Conservation (phyloP, 331 rosid genomes). For the Arachis monticola region DNA sequence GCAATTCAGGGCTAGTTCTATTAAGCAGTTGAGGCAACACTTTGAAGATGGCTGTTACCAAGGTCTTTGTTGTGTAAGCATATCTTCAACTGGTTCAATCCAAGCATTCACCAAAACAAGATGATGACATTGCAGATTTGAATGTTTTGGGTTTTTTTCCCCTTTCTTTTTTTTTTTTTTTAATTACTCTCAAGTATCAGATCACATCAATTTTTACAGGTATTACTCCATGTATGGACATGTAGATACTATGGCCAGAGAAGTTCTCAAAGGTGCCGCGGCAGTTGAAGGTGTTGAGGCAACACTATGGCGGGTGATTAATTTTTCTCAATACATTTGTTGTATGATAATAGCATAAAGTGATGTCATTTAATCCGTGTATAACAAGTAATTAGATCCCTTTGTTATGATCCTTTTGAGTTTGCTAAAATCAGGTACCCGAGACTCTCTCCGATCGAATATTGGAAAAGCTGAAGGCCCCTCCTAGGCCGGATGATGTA, state of each 20-base stretch:
- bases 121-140: not conserved
- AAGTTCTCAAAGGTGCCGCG: conserved; percentile 78
- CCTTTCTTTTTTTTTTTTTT: not conserved
- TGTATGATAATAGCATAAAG: not conserved
- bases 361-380: not conserved
- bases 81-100: conserved; percentile 9
- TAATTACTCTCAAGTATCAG: not conserved
- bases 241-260: conserved; percentile 90
- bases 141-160: not conserved
- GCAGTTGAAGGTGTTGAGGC: conserved; percentile 89
- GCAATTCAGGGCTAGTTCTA: conserved; percentile 34
- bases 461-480: conserved; percentile 81
- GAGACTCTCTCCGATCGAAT: conserved; percentile 74
- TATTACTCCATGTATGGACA: conserved; percentile 90
- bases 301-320: conserved; percentile 81
- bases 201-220: conserved; percentile 43
- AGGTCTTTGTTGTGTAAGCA: conserved; percentile 78
- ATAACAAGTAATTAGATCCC: not conserved
- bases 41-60: conserved; percentile 66
- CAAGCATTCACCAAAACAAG: conserved; percentile 9
- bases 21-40: conserved; percentile 32
- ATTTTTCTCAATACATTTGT: not conserved
- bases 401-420: conserved; percentile 7
- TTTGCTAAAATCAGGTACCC: conserved; percentile 69
- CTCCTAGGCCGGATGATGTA: conserved; percentile 72